Conservation (phyloP, 148 eudicot genomes). For the Amaranthus cruentus region DNA sequence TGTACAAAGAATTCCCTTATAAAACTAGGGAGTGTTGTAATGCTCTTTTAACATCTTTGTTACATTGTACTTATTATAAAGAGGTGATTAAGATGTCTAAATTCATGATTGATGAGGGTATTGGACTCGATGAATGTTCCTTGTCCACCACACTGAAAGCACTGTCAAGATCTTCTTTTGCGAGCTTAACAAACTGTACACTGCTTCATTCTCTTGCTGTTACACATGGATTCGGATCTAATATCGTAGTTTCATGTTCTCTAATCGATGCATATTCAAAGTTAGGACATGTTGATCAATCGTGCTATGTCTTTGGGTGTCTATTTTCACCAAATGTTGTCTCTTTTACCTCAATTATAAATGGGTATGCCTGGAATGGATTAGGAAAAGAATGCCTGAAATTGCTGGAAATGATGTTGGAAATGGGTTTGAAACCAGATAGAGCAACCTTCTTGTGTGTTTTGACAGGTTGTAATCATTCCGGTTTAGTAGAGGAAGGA, state of each 20-base stretch:
- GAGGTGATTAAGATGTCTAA: conserved; percentile 70
- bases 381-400: conserved; percentile 55
- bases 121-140: conserved; percentile 63
- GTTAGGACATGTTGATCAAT: conserved; percentile 47
- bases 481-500: conserved; percentile 75
- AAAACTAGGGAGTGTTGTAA: conserved; percentile 55
- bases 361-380: conserved; percentile 67
- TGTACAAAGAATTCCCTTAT: conserved; percentile 36
- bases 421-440: conserved; percentile 60
- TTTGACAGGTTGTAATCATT: conserved; percentile 68
- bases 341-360: conserved; percentile 64
- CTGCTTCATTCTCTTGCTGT: conserved; percentile 63
- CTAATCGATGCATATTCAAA: conserved; percentile 61
- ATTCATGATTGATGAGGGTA: conserved; percentile 53
- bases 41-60: conserved; percentile 69
- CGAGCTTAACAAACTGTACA: conserved; percentile 46
- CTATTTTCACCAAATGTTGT: conserved; percentile 49
- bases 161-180: conserved; percentile 37
- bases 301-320: conserved; percentile 41
- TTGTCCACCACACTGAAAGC: conserved; percentile 64
- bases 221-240: conserved; percentile 48
- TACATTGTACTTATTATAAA: conserved; percentile 44
- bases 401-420: conserved; percentile 51
- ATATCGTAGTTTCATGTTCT: conserved; percentile 47
- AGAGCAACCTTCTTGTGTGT: conserved; percentile 68